Evolutionary conservation across 345 rosid species (phyloP).

Genomic region (Gossypioides kirkii): DNA sequence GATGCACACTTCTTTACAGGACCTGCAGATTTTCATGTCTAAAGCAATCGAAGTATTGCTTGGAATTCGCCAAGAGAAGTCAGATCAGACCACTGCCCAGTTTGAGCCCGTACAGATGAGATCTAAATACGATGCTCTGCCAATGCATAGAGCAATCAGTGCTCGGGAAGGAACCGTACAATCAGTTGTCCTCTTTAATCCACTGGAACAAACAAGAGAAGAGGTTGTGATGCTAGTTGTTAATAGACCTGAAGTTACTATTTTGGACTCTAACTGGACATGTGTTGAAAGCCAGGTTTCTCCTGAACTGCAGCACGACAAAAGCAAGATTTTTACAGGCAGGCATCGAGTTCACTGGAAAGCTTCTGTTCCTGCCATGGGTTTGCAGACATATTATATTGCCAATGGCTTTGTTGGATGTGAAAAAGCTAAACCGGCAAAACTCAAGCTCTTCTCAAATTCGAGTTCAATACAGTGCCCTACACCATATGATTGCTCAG

Average conservation of each 20-base stretch:
- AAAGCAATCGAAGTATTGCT: slow-evolving; percentile 85
- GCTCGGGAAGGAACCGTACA: slow-evolving; percentile 74
- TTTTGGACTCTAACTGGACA: slow-evolving; percentile 82
- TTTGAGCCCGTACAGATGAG: slow-evolving; percentile 80
- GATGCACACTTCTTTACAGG: slow-evolving; percentile 87
- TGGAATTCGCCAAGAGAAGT: slow-evolving; percentile 76
- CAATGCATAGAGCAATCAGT: slow-evolving; percentile 61
- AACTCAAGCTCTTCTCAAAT: slow-evolving; percentile 47
- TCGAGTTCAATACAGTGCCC: slow-evolving; percentile 61
- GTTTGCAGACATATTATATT: slow-evolving; percentile 79
- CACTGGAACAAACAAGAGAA: slow-evolving; percentile 78
- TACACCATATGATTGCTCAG: slow-evolving; percentile 62
- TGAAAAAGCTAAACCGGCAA: slow-evolving; percentile 68
- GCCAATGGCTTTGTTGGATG: slow-evolving; percentile 75
- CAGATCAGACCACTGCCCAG: slow-evolving; percentile 63
- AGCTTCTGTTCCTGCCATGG: slow-evolving; percentile 87
- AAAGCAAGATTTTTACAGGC: slow-evolving; percentile 62
- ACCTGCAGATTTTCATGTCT: slow-evolving; percentile 92
- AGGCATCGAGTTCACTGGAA: slow-evolving; percentile 88
- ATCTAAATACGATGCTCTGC: slow-evolving; percentile 77
- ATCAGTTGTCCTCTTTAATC: slow-evolving; percentile 74
- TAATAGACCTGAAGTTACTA: slow-evolving; percentile 65
- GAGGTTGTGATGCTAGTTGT: slow-evolving; percentile 78
- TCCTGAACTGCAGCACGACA: slow-evolving; percentile 86
- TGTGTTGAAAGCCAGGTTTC: slow-evolving; percentile 87